Evolutionary conservation across 139 green algal species (phyloP).

Genomic region (Tetraselmis chui): DNA sequence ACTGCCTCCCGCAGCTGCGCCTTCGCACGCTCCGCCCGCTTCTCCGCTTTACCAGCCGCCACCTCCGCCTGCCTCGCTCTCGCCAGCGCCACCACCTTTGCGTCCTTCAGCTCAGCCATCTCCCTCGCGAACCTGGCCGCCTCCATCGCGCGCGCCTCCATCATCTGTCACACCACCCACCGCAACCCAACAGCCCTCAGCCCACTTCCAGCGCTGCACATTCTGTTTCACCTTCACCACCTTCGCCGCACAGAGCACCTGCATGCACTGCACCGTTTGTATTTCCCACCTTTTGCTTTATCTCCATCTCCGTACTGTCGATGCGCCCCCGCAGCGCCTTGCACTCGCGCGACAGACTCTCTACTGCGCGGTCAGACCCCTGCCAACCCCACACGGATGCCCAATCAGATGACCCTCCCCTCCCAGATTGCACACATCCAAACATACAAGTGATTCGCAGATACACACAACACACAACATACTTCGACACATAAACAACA

Average conservation of each 20-base stretch:
- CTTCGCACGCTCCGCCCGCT: not conserved
- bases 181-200: no score
- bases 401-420: no score
- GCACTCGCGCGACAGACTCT: not conserved
- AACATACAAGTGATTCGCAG: no score
- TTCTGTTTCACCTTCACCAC: no score
- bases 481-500: no score
- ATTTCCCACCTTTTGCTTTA: not conserved
- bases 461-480: no score
- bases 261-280: no score
- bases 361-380: not conserved
- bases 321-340: not conserved
- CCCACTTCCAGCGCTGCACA: no score
- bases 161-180: no score
- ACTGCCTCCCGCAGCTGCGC: not conserved
- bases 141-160: not conserved
- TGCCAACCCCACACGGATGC: no score
- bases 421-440: no score
- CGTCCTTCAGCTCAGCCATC: not conserved
- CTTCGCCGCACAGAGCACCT: no score
- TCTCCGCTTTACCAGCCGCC: not conserved
- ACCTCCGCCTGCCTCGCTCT: not conserved
- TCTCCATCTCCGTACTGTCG: not conserved
- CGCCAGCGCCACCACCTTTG: not conserved
- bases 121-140: not conserved